Base-by-base conservation (phyloP, 805 yeast genomes). In the Saccharomycopsis fibuligera region DNA sequence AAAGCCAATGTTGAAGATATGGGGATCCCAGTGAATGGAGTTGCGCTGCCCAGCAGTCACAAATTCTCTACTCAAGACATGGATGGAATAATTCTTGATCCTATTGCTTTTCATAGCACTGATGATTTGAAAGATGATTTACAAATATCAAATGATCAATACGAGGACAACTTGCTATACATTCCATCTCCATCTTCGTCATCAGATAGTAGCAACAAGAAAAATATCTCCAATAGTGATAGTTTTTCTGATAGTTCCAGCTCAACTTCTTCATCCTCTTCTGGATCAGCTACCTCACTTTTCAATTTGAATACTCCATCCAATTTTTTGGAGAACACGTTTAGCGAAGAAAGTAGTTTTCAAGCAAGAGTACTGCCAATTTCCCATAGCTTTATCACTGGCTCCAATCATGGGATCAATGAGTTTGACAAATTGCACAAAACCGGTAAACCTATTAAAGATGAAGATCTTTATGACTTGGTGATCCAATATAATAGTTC, bases 1-100 rank as follows among this genome's bases (percentile, higher is more conserved):
- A 54, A 58, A 55, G 63, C 64, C 5, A 63, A 63, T 35, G 55
- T 63, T 2, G 65, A 62, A 35, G 67, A 62, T 36, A 55, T 62
- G 43, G 66, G 67, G 4, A 45, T 59, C 1, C 65, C 52, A n/a
- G 31, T 27, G 6, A 41, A 24, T 5, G 51, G 51, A 5, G 29
- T 25, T n/a, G 9, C 10, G 4, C 40, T 45, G 5, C 52, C 52
- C 10, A 43, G 40, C 24, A 61, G 48, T 57, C 60, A 8, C 50
- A 41, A 25, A 56, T 56, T 41, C 41, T 30, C 35, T 17, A 37
- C 48, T 6, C 41, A 35, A 24, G 48, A 48, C 8, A 24, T 42
- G 44, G 44, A 47, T 22, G 45, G 51, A 29, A 46, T 49, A 17
- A 38, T 47, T 17, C 33, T 48, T 30, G 47, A 49, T 24, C 46